Evolutionary conservation across 768 basidiomycete genomes (phyloP).

Genomic region (Lactifluus pinguis): DNA sequence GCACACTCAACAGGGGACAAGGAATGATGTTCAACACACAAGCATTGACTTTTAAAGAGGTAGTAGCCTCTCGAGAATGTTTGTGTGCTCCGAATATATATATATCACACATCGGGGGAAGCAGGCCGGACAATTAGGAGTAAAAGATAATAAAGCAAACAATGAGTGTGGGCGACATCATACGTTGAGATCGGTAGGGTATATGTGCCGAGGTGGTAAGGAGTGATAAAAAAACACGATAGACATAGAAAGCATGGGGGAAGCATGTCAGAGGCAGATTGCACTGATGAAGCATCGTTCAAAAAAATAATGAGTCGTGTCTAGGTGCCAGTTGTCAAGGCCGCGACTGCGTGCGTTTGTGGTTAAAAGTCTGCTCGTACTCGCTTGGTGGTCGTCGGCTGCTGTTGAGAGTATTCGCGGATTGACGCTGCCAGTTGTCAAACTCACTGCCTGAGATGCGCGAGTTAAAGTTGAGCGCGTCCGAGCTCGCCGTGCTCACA

Average conservation of each 20-base stretch:
- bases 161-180: too few relatives aligned
- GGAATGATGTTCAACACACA: slow-evolving; percentile 8
- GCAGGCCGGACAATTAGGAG: too few relatives aligned
- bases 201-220: too few relatives aligned
- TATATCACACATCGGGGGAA: too few relatives aligned
- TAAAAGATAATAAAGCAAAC: slow-evolving; percentile 28
- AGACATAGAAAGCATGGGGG: too few relatives aligned
- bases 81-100: slow-evolving; percentile 20
- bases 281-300: slow-evolving; percentile 19
- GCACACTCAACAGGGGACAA: slow-evolving; percentile 16
- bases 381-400: slow-evolving; percentile 63
- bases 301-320: slow-evolving; percentile 14
- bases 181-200: too few relatives aligned
- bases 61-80: slow-evolving; percentile 12
- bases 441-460: slow-evolving; percentile 52
- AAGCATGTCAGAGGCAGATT: too few relatives aligned
- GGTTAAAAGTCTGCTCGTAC: slow-evolving; percentile 43
- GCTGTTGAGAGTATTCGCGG: slow-evolving; percentile 73
- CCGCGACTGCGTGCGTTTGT: too few relatives aligned
- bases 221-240: too few relatives aligned
- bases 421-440: slow-evolving; percentile 80
- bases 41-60: too few relatives aligned
- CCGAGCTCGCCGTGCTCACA: slow-evolving; percentile 72
- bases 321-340: slow-evolving; percentile 32
- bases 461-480: slow-evolving; percentile 65